Conservation (phyloP, 345 rosid species). For the Luvunga scandens region DNA sequence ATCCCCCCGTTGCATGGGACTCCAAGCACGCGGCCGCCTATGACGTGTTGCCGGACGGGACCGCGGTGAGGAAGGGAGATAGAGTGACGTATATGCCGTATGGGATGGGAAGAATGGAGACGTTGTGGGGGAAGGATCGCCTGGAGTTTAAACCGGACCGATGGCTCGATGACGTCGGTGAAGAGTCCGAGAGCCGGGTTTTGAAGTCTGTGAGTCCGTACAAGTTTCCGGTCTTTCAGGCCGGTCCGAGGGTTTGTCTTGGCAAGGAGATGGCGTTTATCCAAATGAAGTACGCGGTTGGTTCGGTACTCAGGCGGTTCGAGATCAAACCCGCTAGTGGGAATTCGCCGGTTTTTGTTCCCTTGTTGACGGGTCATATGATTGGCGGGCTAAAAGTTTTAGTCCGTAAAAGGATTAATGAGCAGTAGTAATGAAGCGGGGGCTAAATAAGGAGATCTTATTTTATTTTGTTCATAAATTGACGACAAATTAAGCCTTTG, state of each 20-base stretch:
- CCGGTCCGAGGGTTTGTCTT: constrained; percentile 71
- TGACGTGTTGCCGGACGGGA: constrained; percentile 70
- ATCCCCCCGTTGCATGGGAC: constrained; percentile 76
- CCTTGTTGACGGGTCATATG: constrained; percentile 67
- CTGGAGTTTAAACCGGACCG: constrained; percentile 65
- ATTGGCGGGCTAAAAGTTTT: constrained; percentile 61
- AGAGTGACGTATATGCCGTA: constrained; percentile 59
- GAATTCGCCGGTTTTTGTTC: constrained; percentile 50
- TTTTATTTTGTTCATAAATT: too few species aligned
- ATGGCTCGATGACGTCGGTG: constrained; percentile 37
- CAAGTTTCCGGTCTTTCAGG: constrained; percentile 67
- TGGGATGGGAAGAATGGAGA: constrained; percentile 80
- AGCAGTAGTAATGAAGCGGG: background rate
- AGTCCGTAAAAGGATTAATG: constrained; percentile 32
- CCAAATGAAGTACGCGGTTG: constrained; percentile 75
- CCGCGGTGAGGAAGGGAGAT: constrained; percentile 44
- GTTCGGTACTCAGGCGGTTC: constrained; percentile 40
- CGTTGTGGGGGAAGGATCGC: constrained; percentile 65
- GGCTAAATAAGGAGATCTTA: too few species aligned
- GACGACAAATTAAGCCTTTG: too few species aligned
- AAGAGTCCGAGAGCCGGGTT: constrained; percentile 5
- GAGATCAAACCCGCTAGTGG: constrained; percentile 32
- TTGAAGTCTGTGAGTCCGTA: constrained; percentile 46
- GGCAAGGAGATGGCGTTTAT: constrained; percentile 77
- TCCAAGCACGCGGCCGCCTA: constrained; percentile 53